Conservation (phyloP, 73 alveolate species). For the Blepharisma stoltei region DNA sequence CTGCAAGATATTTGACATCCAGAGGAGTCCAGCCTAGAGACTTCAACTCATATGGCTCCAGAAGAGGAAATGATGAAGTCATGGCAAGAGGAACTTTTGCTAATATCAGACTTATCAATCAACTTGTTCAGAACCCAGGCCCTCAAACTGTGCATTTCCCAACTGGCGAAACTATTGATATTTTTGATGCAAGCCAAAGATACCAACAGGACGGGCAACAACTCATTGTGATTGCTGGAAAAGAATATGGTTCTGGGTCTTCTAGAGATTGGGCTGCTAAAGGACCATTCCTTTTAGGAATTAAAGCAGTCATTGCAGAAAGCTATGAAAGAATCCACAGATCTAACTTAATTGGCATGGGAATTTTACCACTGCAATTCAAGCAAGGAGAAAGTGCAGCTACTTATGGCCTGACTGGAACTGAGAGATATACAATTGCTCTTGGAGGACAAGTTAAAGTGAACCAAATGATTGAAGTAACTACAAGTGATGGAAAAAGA, state of each 20-base stretch:
- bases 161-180: constrained; percentile 69
- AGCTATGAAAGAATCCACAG: constrained; percentile 84
- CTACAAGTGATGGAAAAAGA: constrained; percentile 60
- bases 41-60: constrained; percentile 86
- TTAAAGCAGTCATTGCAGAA: constrained; percentile 82
- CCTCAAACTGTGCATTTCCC: constrained; percentile 78
- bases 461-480: constrained; percentile 58
- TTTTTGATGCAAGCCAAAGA: constrained; percentile 84
- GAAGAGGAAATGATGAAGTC: constrained; percentile 91
- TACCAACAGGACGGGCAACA: constrained; percentile 61
- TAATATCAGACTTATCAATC: constrained; percentile 79
- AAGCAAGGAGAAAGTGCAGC: constrained; percentile 65
- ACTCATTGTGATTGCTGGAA: constrained; percentile 80
- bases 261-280: constrained; percentile 97
- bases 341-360: constrained; percentile 88
- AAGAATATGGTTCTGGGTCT: constrained; percentile 91
- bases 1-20: constrained; percentile 71
- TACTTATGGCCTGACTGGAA: constrained; percentile 76
- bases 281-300: constrained; percentile 83
- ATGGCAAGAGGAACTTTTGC: constrained; percentile 97
- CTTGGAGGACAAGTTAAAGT: constrained; percentile 55
- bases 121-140: constrained; percentile 73
- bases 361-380: constrained; percentile 76
- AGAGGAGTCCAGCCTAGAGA: constrained; percentile 75
- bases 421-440: constrained; percentile 63